Evolutionary conservation across 495 filamentous ascomycete genomes (phyloP), one percentile per base, ranked within the genome.

Genomic region (Penicillium salamii): DNA sequence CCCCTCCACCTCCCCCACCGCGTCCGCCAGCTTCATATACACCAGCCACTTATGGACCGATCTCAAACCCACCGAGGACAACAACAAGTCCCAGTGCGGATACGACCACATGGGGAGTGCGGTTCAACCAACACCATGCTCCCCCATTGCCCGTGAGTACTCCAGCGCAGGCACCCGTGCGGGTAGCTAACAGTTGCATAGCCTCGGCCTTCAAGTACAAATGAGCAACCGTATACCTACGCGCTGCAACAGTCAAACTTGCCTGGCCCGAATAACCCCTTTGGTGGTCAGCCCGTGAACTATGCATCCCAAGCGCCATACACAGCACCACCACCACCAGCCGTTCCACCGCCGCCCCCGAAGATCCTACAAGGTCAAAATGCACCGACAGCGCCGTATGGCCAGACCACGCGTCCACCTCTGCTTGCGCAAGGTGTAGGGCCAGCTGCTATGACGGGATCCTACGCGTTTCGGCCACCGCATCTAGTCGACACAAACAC

Each of bases 71-170:
- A 5, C 39, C 57, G 8, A 43, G 37, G 36, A 58, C 58, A 38
- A 64, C 63, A 9, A 53, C 64, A 31, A 47, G 50, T 17, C 42
- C 55, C 11, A 46, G 50, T n/a, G 39, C 60, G 15, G 66, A 72
- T 44, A 72, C 68, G 4, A 66, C 69, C 18, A 57, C 57, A 1
- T 74, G 74, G 76, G 74, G 72, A 12, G 74, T 73, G 34, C 71
- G 69, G 19, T 73, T 71, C 50, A 74, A 75, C 38, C 68, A 71
- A 13, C 59, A 52, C 4, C 57, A 68, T 20, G 56, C 61, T 12
- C 67, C 72, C 36, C 71, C 76, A 13, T 61, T 80, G 31, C 77
- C 77, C 7, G 77, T 80, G 59, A 61, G 75, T 60, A 7, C 11
- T 7, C 23, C 15, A 14, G 23, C 23, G 40, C 19, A 20, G n/a